A percentile compares a stretch with the other conserved stretches of the same genome.
These are phyloP conservation scores for Entelexis sorbosivorans DNA, from an alignment of 1,139 yeast genomes.

Conservation along the genomic window DNA sequence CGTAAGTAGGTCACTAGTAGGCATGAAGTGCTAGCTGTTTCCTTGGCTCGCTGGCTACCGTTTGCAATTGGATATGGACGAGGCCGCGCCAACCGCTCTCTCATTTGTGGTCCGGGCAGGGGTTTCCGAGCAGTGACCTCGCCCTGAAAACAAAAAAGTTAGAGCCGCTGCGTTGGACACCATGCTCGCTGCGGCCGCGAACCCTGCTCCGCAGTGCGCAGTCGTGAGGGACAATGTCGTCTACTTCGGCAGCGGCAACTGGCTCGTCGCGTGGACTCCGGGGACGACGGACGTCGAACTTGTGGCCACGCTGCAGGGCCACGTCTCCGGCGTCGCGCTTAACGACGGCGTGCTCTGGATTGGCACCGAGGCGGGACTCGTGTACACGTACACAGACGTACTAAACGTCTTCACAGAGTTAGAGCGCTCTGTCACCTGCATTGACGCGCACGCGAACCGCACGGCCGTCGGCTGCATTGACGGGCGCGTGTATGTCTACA, in stretches of 20 bases:
- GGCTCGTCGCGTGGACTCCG: constrained; percentile 8
- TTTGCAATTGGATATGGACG: too few relatives aligned
- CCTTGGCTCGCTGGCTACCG: too few relatives aligned
- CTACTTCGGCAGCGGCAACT: constrained; percentile 11
- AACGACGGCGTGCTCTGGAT: neutral
- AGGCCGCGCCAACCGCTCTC: neutral
- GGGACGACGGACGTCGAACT: neutral
- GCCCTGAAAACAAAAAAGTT: constrained; percentile 7
- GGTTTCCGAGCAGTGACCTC: neutral
- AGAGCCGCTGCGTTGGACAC: neutral
- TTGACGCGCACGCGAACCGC: constrained; percentile 32
- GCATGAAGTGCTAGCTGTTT: too few relatives aligned
- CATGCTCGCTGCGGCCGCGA: constrained; percentile 14
- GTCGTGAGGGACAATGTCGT: neutral
- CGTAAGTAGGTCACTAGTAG: too few relatives aligned
- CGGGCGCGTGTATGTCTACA: constrained; percentile 34
- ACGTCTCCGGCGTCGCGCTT: constrained; percentile 3
- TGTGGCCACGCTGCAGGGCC: constrained; percentile 3
- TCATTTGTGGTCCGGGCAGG: constrained; percentile 4
- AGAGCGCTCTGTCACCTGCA: constrained; percentile 42
- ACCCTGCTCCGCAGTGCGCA: constrained; percentile 10
- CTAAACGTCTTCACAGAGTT: constrained; percentile 28
- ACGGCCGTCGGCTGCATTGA: constrained; percentile 58
- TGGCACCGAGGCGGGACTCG: constrained; percentile 14
- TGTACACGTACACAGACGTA: neutral